These are phyloP conservation scores for Fusarium bulbicola DNA, from an alignment of 2,329 filamentous ascomycete genomes.

Conservation along the genomic window DNA sequence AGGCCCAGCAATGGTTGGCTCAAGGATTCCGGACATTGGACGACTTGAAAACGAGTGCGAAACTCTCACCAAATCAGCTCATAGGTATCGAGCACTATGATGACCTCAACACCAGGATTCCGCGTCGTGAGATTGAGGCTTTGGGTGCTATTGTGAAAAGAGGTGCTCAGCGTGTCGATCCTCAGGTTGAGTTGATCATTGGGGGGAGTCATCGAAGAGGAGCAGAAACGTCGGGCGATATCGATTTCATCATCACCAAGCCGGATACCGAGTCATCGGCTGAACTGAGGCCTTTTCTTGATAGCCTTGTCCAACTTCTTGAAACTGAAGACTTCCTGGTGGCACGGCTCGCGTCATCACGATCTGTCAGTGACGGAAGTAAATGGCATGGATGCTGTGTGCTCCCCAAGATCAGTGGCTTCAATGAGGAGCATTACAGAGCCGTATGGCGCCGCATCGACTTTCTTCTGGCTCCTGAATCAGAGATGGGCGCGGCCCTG, in stretches of 20 bases:
- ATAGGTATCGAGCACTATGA: slow-evolving; percentile 82
- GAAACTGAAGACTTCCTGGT: slow-evolving; percentile 72
- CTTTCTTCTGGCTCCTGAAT: slow-evolving; percentile 81
- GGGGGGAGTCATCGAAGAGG: slow-evolving; percentile 89
- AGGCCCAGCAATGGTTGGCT: slow-evolving; percentile 79
- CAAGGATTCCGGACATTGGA: slow-evolving; percentile 78
- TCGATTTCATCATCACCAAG: slow-evolving; percentile 86
- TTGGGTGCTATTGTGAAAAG: slow-evolving; percentile 72
- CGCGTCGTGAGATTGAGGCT: slow-evolving; percentile 76
- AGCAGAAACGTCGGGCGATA: slow-evolving; percentile 76
- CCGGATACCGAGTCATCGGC: slow-evolving; percentile 60
- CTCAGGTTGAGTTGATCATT: slow-evolving; percentile 73
- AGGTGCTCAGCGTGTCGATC: slow-evolving; percentile 68
- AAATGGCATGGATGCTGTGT: slow-evolving; percentile 92
- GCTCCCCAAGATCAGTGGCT: slow-evolving; percentile 59
- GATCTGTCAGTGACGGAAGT: slow-evolving; percentile 62
- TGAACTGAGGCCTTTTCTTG: slow-evolving; percentile 70
- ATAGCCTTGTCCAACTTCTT: slow-evolving; percentile 70
- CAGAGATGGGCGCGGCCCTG: slow-evolving; percentile 82
- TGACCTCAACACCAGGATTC: slow-evolving; percentile 82
- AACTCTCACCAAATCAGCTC: slow-evolving; percentile 74
- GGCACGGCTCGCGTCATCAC: slow-evolving; percentile 69
- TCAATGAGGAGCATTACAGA: slow-evolving; percentile 47
- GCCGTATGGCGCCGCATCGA: slow-evolving; percentile 83
- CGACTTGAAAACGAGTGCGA: slow-evolving; percentile 70